Evolutionary conservation across 768 basidiomycete genomes (phyloP), one percentile per base, ranked within the genome.

Genomic region (Lentinula raphanica): DNA sequence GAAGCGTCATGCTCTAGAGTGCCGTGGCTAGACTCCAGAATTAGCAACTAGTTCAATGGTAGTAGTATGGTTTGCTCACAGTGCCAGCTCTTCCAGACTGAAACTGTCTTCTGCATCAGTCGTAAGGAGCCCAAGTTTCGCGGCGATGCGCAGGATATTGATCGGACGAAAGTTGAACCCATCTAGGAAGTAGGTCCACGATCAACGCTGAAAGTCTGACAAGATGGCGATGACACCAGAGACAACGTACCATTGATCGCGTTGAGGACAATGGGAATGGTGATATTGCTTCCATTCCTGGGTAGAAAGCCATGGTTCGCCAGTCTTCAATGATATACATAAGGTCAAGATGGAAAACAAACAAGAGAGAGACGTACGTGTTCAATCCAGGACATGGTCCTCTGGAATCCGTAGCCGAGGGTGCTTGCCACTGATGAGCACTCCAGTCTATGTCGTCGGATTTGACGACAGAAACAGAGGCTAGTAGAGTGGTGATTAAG

Each of bases 61-160:
- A 4, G 8, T n/a, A n/a, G 3, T 38, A 45, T 36, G 12, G n/a
- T 13, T 40, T 3, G 55, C 57, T 36, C 39, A 65, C 60, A 62
- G 60, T 49, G 57, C 60, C 40, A 65, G 23, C 21, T 63, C 61
- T 19, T 59, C 48, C 6, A 64, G 54, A n/a, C 44, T 61, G 56
- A 63, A 63, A 28, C 31, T 60, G 17, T 63, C 64, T 25, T 58
- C 54, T 19, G 56, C 62, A 32, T 54, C 58, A 15, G 64, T 61
- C 9, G 64, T 61, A 3, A 63, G 54, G 32, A 65, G 56, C 31
- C 59, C 64, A 3, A 62, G 35, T 39, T 62, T 62, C 3, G 59
- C 62, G 6, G 8, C 46, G n/a, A n/a, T 54, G 21, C 50, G 50
- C 32, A 53, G 29, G 15, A 53, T 13, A 19, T 53, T 36, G 0